phyloP scores from a whole-genome alignment of 805 yeast species.

The Ogataea haglerorum region DNA sequence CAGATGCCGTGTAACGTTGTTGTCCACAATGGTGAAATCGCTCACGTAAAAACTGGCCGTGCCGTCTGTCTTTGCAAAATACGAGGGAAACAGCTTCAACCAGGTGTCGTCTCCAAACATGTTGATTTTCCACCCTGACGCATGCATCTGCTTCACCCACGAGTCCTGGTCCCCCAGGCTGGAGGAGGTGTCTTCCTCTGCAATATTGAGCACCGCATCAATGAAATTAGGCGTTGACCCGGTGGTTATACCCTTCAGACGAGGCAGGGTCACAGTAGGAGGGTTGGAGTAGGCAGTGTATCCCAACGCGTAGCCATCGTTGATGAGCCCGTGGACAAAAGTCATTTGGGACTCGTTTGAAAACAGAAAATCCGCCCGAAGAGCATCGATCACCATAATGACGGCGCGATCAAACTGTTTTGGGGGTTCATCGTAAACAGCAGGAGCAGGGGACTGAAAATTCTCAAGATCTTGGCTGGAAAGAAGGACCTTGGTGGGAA shows the following conservation, averaged over 20 bases:
- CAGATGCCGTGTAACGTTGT: conserved; percentile 87
- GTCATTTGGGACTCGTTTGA: conserved; percentile 61
- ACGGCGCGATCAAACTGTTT: conserved; percentile 65
- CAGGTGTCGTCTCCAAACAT: conserved; percentile 98
- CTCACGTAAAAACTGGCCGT: conserved; percentile 92
- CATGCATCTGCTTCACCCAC: conserved; percentile 71
- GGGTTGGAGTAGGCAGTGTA: conserved; percentile 92
- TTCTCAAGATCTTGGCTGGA: conserved; percentile 51
- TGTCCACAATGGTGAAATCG: conserved; percentile 91
- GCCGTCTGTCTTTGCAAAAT: conserved; percentile 70
- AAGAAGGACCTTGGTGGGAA: conserved; percentile 81
- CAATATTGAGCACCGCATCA: conserved; percentile 91
- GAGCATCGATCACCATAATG: conserved; percentile 87
- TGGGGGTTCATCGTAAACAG: conserved; percentile 26
- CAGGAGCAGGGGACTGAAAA: conserved; percentile 31
- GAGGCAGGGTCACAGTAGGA: conserved; percentile 94
- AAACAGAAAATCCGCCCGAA: conserved; percentile 84
- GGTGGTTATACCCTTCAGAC: conserved; percentile 88
- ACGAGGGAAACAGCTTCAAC: conserved; percentile 80
- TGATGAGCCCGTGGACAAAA: conserved; percentile 62
- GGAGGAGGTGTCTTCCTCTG: conserved; percentile 78
- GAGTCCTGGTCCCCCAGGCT: conserved; percentile 74
- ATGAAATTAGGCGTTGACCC: conserved; percentile 93
- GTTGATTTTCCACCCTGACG: conserved; percentile 48
- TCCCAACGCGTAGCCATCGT: conserved; percentile 71